Evolutionary conservation across 2,329 filamentous ascomycete genomes (phyloP).

Genomic region (Penicillium sp.): DNA sequence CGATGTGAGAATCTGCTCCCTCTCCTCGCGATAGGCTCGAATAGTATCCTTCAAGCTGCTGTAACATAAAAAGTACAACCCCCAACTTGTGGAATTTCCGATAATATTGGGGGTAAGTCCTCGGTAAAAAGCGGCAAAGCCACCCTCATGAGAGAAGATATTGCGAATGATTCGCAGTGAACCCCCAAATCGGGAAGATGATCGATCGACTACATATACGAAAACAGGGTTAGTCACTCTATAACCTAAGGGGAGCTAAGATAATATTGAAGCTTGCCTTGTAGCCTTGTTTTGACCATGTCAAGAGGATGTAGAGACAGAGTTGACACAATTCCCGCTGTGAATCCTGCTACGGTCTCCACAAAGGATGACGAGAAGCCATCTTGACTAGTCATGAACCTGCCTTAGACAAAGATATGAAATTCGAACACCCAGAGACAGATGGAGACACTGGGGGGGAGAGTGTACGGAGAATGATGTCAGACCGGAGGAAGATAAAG

Average conservation of each 20-base stretch:
- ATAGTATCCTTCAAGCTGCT: conserved; percentile 59
- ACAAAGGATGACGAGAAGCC: conserved; percentile 73
- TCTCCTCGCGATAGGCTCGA: conserved; percentile 39
- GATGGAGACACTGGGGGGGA: background rate
- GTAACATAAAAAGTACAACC: conserved; percentile 82
- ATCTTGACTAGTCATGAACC: conserved; percentile 47
- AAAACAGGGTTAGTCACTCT: background rate
- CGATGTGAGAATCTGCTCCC: conserved; percentile 50
- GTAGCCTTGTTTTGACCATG: conserved; percentile 92
- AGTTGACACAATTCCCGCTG: conserved; percentile 82
- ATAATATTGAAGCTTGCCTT: conserved; percentile 57
- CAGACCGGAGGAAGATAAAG: background rate
- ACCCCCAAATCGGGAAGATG: conserved; percentile 49
- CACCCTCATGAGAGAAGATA: conserved; percentile 56
- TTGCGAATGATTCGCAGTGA: conserved; percentile 54
- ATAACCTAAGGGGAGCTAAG: background rate
- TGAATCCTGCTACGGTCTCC: conserved; percentile 86
- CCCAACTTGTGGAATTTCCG: conserved; percentile 89
- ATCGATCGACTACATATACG: conserved; percentile 50
- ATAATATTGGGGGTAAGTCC: conserved; percentile 87
- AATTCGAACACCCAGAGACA: background rate
- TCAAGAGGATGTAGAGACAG: conserved; percentile 89
- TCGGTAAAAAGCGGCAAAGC: conserved; percentile 73
- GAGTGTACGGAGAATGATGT: background rate
- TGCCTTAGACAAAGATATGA: background rate